phyloP scores from a whole-genome alignment of 768 basidiomycete species.

The Paxillus involutus region DNA sequence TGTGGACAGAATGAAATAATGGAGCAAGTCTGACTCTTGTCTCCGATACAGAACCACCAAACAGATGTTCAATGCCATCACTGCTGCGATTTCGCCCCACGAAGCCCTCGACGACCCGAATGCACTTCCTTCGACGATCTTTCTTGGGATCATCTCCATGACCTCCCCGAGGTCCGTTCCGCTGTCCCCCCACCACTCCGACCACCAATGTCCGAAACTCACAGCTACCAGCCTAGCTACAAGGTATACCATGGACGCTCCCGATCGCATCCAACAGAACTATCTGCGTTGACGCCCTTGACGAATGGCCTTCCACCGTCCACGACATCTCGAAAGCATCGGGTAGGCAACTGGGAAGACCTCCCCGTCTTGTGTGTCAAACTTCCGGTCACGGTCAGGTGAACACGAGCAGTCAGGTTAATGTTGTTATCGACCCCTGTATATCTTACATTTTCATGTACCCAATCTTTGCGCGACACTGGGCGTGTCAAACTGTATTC shows the following conservation, averaged over 20 bases:
- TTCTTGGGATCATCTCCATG: not conserved
- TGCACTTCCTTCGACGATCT: not conserved
- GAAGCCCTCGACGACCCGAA: not conserved
- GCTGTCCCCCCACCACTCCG: not conserved
- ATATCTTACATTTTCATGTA: not conserved
- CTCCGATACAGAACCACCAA: not conserved
- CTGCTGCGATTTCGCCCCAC: not conserved
- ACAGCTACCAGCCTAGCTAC: not conserved
- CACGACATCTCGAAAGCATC: not conserved
- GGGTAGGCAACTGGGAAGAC: not conserved
- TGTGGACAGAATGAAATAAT: not conserved
- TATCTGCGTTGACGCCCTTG: not conserved
- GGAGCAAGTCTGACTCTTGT: not conserved
- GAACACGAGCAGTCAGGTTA: not conserved
- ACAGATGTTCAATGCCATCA: not conserved
- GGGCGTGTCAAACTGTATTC: too few species aligned
- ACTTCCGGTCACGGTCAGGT: not conserved
- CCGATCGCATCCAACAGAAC: not conserved
- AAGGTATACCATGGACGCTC: not conserved
- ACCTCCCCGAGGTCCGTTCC: not conserved
- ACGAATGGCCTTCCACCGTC: not conserved
- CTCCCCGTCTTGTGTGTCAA: not conserved
- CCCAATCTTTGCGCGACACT: too few species aligned
- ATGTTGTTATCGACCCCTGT: not conserved
- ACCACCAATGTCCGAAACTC: not conserved